Percentiles rank a stretch among this genome's conserved stretches.
These are phyloP conservation scores for Trifolium subterraneum DNA, from an alignment of 306 rosid species.

Conservation along the genomic window DNA sequence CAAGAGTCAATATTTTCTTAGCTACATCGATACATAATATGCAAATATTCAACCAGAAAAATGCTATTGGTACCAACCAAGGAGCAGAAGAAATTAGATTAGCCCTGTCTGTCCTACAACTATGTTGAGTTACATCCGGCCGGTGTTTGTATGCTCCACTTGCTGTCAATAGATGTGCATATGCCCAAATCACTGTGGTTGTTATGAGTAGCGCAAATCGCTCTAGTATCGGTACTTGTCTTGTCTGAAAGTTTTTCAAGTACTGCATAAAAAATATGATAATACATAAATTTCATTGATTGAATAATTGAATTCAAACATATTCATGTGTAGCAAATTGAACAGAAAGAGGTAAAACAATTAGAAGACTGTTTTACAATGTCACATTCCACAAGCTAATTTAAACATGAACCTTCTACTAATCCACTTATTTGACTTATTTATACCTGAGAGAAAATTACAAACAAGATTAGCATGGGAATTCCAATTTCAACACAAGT, in stretches of 20 bases:
- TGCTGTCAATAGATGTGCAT: conserved; percentile 88
- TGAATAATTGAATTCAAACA: neutral
- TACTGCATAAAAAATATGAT: conserved; percentile 55
- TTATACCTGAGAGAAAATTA: conserved; percentile 85
- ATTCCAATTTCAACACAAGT: conserved; percentile 95
- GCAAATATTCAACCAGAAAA: conserved; percentile 4
- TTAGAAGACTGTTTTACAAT: conserved; percentile 18
- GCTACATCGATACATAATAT: neutral
- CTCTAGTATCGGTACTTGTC: conserved; percentile 73
- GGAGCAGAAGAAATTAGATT: conserved; percentile 96
- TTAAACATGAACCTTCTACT: neutral
- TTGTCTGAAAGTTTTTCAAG: conserved; percentile 74
- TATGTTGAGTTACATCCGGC: conserved; percentile 69
- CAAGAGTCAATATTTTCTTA: conserved; percentile 34
- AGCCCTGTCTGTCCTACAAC: conserved; percentile 90
- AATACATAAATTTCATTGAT: neutral
- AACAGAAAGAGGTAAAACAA: neutral
- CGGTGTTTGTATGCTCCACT: conserved; percentile 87
- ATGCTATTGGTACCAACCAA: conserved; percentile 62
- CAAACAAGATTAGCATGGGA: conserved; percentile 87
- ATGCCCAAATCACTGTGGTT: conserved; percentile 87
- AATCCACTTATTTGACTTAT: conserved; percentile 4
- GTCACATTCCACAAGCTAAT: conserved; percentile 11
- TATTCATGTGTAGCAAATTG: neutral
- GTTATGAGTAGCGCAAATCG: conserved; percentile 79